A percentile compares a stretch with the other conserved stretches of the same genome.
These are phyloP conservation scores for Entelexis paramagnoliae DNA, from an alignment of 1,139 yeast genomes.

Conservation along the genomic window DNA sequence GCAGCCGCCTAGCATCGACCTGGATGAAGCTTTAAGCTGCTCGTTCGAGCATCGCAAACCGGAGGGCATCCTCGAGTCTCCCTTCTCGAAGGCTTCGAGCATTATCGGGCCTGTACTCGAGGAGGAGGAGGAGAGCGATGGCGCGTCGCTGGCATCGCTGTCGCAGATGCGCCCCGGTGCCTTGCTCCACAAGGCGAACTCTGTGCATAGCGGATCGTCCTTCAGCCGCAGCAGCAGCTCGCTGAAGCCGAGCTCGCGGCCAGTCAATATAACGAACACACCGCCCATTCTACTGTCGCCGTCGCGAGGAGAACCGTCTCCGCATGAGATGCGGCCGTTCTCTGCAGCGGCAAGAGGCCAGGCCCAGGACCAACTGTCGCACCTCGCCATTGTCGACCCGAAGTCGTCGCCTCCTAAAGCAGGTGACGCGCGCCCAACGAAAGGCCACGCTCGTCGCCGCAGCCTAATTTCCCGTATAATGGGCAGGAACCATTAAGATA, in stretches of 20 bases:
- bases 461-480: slow-evolving; percentile 19
- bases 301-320: background rate
- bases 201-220: slow-evolving; percentile 11
- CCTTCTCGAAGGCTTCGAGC: slow-evolving; percentile 24
- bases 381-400: slow-evolving; percentile 20
- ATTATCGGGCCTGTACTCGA: slow-evolving; percentile 29
- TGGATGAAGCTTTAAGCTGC: slow-evolving; percentile 31
- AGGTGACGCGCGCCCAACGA: background rate
- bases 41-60: slow-evolving; percentile 27
- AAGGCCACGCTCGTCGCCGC: slow-evolving; percentile 19
- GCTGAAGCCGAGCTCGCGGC: slow-evolving; percentile 2
- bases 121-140: slow-evolving; percentile 25
- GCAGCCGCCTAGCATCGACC: slow-evolving; percentile 26
- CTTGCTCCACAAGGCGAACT: slow-evolving; percentile 10
- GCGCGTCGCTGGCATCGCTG: slow-evolving; percentile 11
- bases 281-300: background rate
- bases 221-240: slow-evolving; percentile 2
- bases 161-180: slow-evolving; percentile 4
- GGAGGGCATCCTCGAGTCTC: slow-evolving; percentile 24
- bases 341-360: background rate
- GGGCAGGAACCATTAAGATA: slow-evolving; percentile 13
- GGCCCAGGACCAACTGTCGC: slow-evolving; percentile 18
- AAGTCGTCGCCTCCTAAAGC: background rate
- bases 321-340: background rate
- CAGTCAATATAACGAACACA: background rate